Conservation (phyloP, 176 grass and related monocot species). For the Triticum monococcum region DNA sequence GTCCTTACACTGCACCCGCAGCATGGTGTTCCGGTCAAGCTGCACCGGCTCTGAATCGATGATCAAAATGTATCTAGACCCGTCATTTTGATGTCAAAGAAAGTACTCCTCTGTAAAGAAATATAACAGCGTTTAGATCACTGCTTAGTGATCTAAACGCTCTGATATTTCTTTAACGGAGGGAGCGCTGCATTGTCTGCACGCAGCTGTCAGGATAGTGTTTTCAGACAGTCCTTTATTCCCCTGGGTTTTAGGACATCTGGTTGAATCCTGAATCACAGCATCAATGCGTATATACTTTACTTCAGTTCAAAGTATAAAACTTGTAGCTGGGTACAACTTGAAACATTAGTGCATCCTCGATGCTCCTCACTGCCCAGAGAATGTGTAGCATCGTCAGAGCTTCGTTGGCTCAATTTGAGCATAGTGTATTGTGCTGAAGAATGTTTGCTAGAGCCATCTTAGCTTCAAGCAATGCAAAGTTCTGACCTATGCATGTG, state of each 20-base stretch:
- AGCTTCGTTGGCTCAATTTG: constrained; percentile 36
- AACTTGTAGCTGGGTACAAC: background rate
- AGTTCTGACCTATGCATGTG: too few relatives aligned
- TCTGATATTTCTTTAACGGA: too few relatives aligned
- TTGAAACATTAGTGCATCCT: background rate
- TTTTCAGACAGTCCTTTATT: background rate
- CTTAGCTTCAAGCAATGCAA: too few relatives aligned
- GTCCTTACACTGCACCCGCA: constrained; percentile 53
- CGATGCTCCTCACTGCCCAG: background rate
- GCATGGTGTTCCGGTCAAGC: constrained; percentile 31
- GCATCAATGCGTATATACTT: background rate
- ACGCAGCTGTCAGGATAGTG: background rate
- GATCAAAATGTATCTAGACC: background rate
- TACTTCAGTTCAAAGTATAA: background rate
- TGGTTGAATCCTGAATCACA: background rate
- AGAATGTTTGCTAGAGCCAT: too few relatives aligned
- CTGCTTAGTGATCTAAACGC: too few relatives aligned
- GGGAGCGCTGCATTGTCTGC: background rate
- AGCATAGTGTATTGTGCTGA: background rate
- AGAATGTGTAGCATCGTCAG: background rate
- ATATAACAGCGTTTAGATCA: too few relatives aligned
- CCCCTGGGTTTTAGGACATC: background rate
- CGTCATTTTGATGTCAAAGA: background rate
- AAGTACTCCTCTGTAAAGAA: too few relatives aligned
- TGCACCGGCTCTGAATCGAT: constrained; percentile 14